Evolutionary conservation across 2,329 filamentous ascomycete species (phyloP), one percentile per base, ranked within the genome.

Genomic region (Sclerotinia subarctica): DNA sequence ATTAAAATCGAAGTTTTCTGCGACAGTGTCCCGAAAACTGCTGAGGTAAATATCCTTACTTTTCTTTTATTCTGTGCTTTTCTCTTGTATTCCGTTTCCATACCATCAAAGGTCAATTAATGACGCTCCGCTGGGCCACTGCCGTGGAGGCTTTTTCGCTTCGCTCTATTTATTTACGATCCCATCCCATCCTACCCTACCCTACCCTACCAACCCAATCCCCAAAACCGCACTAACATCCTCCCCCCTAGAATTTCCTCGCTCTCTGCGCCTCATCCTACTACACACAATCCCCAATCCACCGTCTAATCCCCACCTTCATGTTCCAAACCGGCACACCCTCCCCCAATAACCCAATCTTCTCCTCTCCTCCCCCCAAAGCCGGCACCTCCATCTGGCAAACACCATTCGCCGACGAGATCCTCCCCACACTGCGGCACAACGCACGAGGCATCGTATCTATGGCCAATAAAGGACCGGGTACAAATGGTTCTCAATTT

Each of bases 1-100:
- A 85, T 99, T 78, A 99, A 98, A 82, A 87, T 98, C 75, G 95
- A 98, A 80, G 84, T 99, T 73, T 98, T 97, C 82, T 98, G 94
- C 82, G 93, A 97, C 79, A 90, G 91, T 74, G 93, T 96, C 44
- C 95, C 95, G 71, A 94, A 94, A 79, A 97, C 95, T 0, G 90
- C 93, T 71, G 92, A 97, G 81, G 90, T 90, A 81, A 67, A 81
- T 74, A 49, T 19, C 35, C 35, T 6, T 38, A 11, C 11, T 38
- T 17, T 46, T 0, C 26, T 17, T 53, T 32, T 15, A 17, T n/a
- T 21, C 15, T 6, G 24, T 8, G 1, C 47, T 44, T 52, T 57
- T 42, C 29, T 26, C 13, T 11, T 6, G 4, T 17, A 17, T 35
- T 44, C n/a, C n/a, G n/a, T 64, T 38, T 44, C 21, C 64, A 49